Conservation (phyloP, 441 rosid genomes). For the Melastoma candidum region DNA sequence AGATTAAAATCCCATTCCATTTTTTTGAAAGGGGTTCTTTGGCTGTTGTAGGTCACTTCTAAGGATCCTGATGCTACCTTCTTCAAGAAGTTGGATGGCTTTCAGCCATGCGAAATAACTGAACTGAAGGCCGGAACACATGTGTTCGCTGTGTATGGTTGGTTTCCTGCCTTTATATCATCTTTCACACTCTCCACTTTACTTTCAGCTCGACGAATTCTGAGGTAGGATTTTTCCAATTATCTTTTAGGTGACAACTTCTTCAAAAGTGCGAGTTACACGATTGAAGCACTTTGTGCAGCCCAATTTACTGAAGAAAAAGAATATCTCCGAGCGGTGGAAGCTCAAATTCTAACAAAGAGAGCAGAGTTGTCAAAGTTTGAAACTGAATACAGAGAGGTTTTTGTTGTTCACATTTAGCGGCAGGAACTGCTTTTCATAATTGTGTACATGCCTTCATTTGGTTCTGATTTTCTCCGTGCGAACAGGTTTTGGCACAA, state of each 20-base stretch:
- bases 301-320: conserved; percentile 63
- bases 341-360: conserved; percentile 67
- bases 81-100: conserved; percentile 84
- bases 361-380: conserved; percentile 79
- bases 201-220: conserved; percentile 13
- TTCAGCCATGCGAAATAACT: conserved; percentile 86
- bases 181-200: conserved; percentile 11
- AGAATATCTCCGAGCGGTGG: conserved; percentile 63
- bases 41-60: conserved; percentile 38
- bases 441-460: neutral
- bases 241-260: conserved; percentile 73
- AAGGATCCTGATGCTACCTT: conserved; percentile 87
- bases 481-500: conserved; percentile 55
- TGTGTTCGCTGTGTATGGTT: conserved; percentile 86
- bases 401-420: conserved; percentile 12
- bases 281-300: conserved; percentile 80
- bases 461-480: conserved; percentile 11
- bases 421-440: conserved; percentile 1
- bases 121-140: conserved; percentile 83
- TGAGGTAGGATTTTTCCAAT: conserved; percentile 10
- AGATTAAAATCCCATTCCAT: conserved; percentile 11
- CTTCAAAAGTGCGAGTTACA: conserved; percentile 77
- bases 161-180: conserved; percentile 21
- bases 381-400: conserved; percentile 92
- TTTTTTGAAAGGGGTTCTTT: conserved; percentile 7